A percentile compares a stretch with the other conserved stretches of the same genome.
Conservation (phyloP, 164 flowering plant genomes). For the Vitis vinifera region DNA sequence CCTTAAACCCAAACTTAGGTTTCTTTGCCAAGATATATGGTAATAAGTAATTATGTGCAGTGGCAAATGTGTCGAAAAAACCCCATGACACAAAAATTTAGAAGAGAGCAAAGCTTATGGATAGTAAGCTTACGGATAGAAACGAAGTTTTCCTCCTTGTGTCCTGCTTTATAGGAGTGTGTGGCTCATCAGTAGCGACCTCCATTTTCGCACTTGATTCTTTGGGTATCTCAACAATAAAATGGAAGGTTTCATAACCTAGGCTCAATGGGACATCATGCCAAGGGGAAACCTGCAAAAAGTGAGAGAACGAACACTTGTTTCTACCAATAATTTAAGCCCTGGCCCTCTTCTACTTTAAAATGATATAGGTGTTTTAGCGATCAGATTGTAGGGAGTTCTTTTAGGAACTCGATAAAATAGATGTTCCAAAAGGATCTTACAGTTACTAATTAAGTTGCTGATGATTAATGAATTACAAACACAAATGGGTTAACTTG, state of each 20-base stretch:
- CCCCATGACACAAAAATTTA: not conserved
- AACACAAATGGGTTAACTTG: not conserved
- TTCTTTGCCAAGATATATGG: too few species aligned
- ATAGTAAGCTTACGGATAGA: conserved; percentile 57
- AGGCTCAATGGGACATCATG: conserved; percentile 70
- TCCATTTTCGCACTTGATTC: conserved; percentile 86
- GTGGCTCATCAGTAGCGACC: conserved; percentile 71
- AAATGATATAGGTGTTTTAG: not conserved
- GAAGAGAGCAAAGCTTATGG: conserved; percentile 42
- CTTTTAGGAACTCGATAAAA: too few species aligned
- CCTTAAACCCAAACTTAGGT: too few species aligned
- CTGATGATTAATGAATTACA: not conserved
- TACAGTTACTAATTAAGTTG: too few species aligned
- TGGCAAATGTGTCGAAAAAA: too few species aligned
- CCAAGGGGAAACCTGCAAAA: conserved; percentile 68
- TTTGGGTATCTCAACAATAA: conserved; percentile 75
- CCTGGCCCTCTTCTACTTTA: not conserved
- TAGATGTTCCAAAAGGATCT: too few species aligned
- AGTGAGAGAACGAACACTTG: conserved; percentile 2
- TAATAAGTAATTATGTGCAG: too few species aligned
- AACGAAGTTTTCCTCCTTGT: conserved; percentile 76
- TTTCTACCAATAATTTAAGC: not conserved
- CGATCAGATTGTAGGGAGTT: too few species aligned
- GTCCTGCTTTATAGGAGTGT: conserved; percentile 78
- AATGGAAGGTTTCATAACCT: conserved; percentile 67